Evolutionary conservation across 2,329 filamentous ascomycete genomes (phyloP), one percentile per base, ranked within the genome.

Genomic region (Cylindrodendrum hubeiense): DNA sequence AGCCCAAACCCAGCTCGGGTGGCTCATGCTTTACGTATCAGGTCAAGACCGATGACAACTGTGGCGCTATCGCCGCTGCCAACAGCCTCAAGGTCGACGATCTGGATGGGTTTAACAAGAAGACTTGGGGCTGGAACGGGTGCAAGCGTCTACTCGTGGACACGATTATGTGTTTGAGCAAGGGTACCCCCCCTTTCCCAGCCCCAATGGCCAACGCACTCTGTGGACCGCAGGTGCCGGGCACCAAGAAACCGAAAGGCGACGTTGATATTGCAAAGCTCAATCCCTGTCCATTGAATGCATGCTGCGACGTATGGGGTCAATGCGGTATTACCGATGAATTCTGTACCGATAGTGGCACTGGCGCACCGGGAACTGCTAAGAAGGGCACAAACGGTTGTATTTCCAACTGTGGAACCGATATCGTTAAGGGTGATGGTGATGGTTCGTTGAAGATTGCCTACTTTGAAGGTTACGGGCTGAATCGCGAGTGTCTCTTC

Each of bases 171-270:
- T 79, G 78, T 34, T 60, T 81, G 6, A 77, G 76, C 67, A 66
- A 60, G 0, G 78, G 79, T 1, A 50, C 56, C 0, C 72, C 78
- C 1, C 77, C 79, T 50, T 49, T 67, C 52, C 24, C 53, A 2
- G 60, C 71, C 4, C 33, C 67, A 1, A 30, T 74, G 6, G 19
- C 66, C 8, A 72, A 74, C 41, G 75, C 76, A 6, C 57, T 71
- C 3, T 80, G 85, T 68, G 85, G 86, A 0, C 85, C 85, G 1
- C 76, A 80, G 46, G 76, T 79, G 1, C 77, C 78, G 4, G 81
- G 81, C 0, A 84, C 82, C 0, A 52, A 68, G 12, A 47, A 68
- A 13, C 79, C 82, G 0, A 24, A 70, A 0, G 65, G 75, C 4
- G 76, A 73, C 5, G 75, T 67, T 26, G 17, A 50, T 13, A 69